Percentiles rank a stretch among this genome's conserved stretches.
phyloP scores from a whole-genome alignment of 108 stramenopile species.

The Cyclostephanos tholiformis region DNA sequence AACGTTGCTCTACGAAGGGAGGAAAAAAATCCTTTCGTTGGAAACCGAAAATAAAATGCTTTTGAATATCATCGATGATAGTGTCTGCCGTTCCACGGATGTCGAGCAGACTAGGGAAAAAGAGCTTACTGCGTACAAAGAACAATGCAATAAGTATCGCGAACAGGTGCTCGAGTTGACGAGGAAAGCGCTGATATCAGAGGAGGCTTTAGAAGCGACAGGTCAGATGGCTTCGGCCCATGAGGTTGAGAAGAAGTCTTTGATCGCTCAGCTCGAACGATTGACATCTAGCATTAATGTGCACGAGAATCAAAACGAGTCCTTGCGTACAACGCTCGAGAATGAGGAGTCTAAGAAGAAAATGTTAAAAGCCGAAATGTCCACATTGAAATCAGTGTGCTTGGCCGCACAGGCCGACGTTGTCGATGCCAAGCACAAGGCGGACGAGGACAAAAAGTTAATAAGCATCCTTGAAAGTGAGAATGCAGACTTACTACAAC shows the following conservation, averaged over 20 bases:
- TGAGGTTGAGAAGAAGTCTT: conserved; percentile 27
- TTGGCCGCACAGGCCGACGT: conserved; percentile 9
- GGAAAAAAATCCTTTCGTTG: conserved; percentile 30
- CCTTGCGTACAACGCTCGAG: conserved; percentile 8
- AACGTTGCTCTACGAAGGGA: conserved; percentile 25
- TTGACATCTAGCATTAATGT: neutral
- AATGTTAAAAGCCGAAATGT: conserved; percentile 18
- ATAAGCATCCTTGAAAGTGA: conserved; percentile 36
- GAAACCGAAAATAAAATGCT: conserved; percentile 44
- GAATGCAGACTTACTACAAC: conserved; percentile 22
- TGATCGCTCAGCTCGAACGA: conserved; percentile 20
- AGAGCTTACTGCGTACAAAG: conserved; percentile 41
- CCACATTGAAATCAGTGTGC: conserved; percentile 20
- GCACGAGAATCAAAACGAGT: neutral
- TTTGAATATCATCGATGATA: conserved; percentile 37
- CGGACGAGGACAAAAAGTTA: conserved; percentile 11
- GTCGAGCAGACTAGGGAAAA: conserved; percentile 18
- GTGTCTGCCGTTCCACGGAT: conserved; percentile 22
- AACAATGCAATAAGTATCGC: conserved; percentile 48
- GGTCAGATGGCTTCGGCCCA: conserved; percentile 20
- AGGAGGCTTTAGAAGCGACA: conserved; percentile 33
- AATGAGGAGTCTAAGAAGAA: conserved; percentile 19
- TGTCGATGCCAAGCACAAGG: conserved; percentile 11
- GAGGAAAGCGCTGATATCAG: conserved; percentile 22
- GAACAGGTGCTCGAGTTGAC: conserved; percentile 38